phyloP scores from a whole-genome alignment of 2,329 filamentous ascomycete species.

The Blastomyces parvus region DNA sequence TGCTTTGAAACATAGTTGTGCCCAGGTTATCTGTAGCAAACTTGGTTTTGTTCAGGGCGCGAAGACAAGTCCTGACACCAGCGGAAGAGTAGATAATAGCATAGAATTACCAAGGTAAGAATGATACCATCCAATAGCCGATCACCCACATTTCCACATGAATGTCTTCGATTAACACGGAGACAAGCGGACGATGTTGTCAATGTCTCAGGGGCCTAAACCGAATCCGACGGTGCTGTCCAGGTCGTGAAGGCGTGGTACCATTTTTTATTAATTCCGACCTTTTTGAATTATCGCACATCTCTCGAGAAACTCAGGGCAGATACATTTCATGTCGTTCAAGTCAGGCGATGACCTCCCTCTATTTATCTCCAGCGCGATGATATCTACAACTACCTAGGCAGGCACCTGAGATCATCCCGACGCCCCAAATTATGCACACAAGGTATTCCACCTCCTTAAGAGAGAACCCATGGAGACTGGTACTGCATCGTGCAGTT shows the following conservation, averaged over 20 bases:
- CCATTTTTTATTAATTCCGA: background rate
- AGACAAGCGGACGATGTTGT: background rate
- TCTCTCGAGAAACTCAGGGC: no score
- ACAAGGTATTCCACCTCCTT: background rate
- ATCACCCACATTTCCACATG: background rate
- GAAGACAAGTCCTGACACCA: background rate
- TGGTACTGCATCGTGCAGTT: conserved; percentile 1
- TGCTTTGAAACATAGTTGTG: background rate
- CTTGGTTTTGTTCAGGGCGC: background rate
- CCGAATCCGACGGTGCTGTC: background rate
- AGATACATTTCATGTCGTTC: no score
- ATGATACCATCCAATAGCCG: background rate
- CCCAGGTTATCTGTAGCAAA: background rate
- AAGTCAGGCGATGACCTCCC: background rate
- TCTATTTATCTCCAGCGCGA: conserved; percentile 9
- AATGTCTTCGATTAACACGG: background rate
- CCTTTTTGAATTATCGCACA: no score
- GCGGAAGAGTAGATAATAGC: background rate
- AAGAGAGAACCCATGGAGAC: background rate
- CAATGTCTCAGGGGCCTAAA: background rate
- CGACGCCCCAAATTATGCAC: background rate
- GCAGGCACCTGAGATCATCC: conserved; percentile 10
- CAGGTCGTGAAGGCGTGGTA: background rate
- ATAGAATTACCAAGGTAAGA: background rate
- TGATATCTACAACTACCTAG: conserved; percentile 12